Evolutionary conservation across 2,329 filamentous ascomycete species (phyloP).

Genomic region (Alternaria novae-zelandiae): DNA sequence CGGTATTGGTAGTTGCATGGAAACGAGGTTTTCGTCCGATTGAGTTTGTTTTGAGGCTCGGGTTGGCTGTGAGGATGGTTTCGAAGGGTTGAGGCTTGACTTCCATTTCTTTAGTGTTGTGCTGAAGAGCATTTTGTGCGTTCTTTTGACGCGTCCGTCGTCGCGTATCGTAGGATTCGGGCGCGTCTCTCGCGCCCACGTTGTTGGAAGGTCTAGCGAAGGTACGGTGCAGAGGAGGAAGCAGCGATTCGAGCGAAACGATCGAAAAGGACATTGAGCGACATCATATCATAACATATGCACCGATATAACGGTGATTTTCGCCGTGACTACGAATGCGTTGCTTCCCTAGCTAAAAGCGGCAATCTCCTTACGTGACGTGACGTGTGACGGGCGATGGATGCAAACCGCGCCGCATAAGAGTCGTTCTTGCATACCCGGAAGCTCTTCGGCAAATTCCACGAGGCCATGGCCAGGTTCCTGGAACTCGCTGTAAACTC

Average conservation of each 20-base stretch:
- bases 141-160: not conserved
- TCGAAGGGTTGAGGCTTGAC: not conserved
- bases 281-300: not conserved
- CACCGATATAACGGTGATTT: not conserved
- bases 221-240: not conserved
- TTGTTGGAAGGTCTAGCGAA: not conserved
- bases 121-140: not conserved
- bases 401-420: not conserved
- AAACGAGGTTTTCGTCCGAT: constrained; percentile 7
- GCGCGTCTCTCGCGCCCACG: not conserved
- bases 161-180: not conserved
- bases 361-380: not conserved
- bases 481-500: not conserved
- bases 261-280: not conserved
- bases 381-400: not conserved
- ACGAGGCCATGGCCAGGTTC: not conserved
- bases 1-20: not conserved
- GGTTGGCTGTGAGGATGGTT: not conserved
- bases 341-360: not conserved
- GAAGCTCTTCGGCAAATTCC: not conserved
- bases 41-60: not conserved
- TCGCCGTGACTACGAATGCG: not conserved
- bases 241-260: not conserved
- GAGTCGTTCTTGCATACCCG: not conserved
- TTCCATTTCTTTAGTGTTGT: not conserved